Evolutionary conservation across 1,284 basidiomycete genomes (phyloP).

Genomic region (Xerocomus cyaneibrunnescens): DNA sequence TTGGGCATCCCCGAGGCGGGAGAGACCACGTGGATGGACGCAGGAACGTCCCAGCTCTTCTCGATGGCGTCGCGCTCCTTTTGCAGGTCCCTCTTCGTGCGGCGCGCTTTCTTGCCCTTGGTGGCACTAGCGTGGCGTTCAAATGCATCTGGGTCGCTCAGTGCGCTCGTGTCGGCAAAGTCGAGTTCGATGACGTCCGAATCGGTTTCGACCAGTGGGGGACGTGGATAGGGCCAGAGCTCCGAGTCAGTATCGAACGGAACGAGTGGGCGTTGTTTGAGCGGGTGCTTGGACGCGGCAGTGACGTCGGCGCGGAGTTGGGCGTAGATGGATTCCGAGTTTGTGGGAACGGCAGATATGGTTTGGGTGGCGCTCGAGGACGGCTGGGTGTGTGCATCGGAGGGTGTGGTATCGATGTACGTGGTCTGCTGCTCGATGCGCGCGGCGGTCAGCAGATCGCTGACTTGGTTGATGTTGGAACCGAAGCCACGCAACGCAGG

Average conservation of each 20-base stretch:
- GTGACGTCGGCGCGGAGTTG: constrained; percentile 7
- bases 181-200: constrained; percentile 67
- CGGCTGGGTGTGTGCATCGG: constrained; percentile 11
- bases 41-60: constrained; percentile 56
- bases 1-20: constrained; percentile 13
- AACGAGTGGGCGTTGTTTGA: constrained; percentile 40
- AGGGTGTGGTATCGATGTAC: constrained; percentile 3
- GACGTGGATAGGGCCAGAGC: constrained; percentile 64
- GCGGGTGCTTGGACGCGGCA: constrained; percentile 14
- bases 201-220: constrained; percentile 39
- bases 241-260: constrained; percentile 61
- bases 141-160: constrained; percentile 62
- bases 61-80: constrained; percentile 57
- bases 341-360: neutral
- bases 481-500: constrained; percentile 41
- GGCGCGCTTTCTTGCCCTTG: constrained; percentile 38
- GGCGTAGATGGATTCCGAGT: constrained; percentile 15
- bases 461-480: constrained; percentile 36
- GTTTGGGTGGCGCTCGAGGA: neutral
- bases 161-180: constrained; percentile 64
- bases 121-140: constrained; percentile 16
- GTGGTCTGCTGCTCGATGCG: constrained; percentile 22
- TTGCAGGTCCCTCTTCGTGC: constrained; percentile 39
- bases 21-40: constrained; percentile 17
- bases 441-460: constrained; percentile 31